These are phyloP conservation scores for Coemansia sp. DNA, from an alignment of 192 early-diverging fungal species.

Conservation along the genomic window DNA sequence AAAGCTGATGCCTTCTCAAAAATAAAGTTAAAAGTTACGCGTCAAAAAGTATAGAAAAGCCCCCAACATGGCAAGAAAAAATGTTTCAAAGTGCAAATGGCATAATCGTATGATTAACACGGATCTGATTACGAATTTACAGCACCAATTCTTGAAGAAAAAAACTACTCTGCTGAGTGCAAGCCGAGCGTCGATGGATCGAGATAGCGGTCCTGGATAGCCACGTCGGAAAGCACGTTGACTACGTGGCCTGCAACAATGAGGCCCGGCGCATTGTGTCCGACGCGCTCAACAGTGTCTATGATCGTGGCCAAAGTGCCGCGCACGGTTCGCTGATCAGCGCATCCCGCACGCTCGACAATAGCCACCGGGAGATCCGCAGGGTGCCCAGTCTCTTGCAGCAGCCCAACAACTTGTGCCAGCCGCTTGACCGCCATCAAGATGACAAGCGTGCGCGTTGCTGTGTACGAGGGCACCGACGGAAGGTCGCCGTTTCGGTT, in stretches of 20 bases:
- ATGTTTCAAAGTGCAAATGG: not conserved
- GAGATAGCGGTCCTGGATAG: slow-evolving; percentile 47
- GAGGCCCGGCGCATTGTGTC: slow-evolving; percentile 72
- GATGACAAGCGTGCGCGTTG: slow-evolving; percentile 74
- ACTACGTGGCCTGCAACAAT: slow-evolving; percentile 78
- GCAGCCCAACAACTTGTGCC: slow-evolving; percentile 59
- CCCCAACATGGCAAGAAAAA: too few relatives aligned
- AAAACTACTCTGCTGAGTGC: slow-evolving; percentile 42
- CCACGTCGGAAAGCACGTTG: slow-evolving; percentile 46
- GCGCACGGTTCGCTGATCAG: slow-evolving; percentile 68
- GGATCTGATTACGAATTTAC: not conserved
- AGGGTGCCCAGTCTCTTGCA: slow-evolving; percentile 66
- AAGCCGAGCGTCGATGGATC: slow-evolving; percentile 39
- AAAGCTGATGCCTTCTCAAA: too few relatives aligned
- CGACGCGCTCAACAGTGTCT: slow-evolving; percentile 60
- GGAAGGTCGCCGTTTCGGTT: slow-evolving; percentile 78
- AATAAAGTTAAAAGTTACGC: not conserved
- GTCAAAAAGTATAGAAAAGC: too few relatives aligned
- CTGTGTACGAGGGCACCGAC: slow-evolving; percentile 64
- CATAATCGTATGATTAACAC: not conserved
- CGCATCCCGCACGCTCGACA: slow-evolving; percentile 80
- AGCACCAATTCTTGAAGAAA: not conserved
- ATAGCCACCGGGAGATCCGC: slow-evolving; percentile 68
- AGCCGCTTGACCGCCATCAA: slow-evolving; percentile 84
- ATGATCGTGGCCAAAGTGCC: slow-evolving; percentile 67